phyloP scores from a whole-genome alignment of 2,329 filamentous ascomycete genomes.

The Fusarium sp. region DNA sequence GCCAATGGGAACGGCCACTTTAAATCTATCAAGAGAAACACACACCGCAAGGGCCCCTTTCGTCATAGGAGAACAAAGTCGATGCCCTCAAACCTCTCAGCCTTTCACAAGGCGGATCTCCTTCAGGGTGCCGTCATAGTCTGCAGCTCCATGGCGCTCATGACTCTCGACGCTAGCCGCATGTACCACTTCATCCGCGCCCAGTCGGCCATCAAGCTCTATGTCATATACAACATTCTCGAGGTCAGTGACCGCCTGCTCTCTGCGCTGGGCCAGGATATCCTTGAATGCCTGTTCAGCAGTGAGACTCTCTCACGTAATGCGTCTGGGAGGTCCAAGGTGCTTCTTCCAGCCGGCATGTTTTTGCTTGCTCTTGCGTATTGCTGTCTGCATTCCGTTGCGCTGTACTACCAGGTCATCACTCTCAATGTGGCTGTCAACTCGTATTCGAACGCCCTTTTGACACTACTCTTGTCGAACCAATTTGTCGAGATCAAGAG shows the following conservation, averaged over 20 bases:
- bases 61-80: conserved; percentile 83
- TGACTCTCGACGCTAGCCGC: conserved; percentile 92
- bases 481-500: conserved; percentile 99
- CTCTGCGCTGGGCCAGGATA: conserved; percentile 92
- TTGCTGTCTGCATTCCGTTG: conserved; percentile 87
- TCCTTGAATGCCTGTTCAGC: conserved; percentile 95
- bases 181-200: conserved; percentile 99
- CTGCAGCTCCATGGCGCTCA: conserved; percentile 84
- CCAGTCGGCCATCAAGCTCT: conserved; percentile 96
- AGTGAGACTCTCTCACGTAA: conserved; percentile 91
- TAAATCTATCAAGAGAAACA: conserved; percentile 32
- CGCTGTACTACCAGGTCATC: conserved; percentile 97
- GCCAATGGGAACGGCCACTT: conserved; percentile 29
- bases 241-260: conserved; percentile 92
- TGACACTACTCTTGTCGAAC: conserved; percentile 93
- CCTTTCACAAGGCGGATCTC: conserved; percentile 94
- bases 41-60: conserved; percentile 52
- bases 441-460: conserved; percentile 94
- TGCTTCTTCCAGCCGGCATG: conserved; percentile 89
- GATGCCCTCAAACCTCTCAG: conserved; percentile 83
- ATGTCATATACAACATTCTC: conserved; percentile 98
- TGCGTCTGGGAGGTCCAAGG: conserved; percentile 88
- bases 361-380: conserved; percentile 89
- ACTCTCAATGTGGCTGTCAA: conserved; percentile 98
- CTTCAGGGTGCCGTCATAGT: conserved; percentile 91